A percentile compares a stretch with the other conserved stretches of the same genome.
These are phyloP conservation scores for Citrus glauca DNA, from an alignment of 345 rosid species.

Conservation along the genomic window DNA sequence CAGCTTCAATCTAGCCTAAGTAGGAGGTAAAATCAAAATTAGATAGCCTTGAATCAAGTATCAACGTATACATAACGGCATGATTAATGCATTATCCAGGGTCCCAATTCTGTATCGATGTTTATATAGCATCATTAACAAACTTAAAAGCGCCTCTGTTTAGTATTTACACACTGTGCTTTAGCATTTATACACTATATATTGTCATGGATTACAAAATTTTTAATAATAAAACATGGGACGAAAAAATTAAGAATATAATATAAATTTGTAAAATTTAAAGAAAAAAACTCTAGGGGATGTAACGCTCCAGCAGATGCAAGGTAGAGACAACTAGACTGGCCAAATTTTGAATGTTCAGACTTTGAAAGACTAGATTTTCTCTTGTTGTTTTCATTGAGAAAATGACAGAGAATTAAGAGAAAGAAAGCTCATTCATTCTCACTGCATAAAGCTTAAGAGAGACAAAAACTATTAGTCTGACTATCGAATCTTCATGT, in stretches of 20 bases:
- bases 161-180: background rate
- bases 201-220: background rate
- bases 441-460: conserved; percentile 40
- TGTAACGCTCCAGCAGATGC: too few relatives aligned
- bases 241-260: background rate
- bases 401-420: conserved; percentile 23
- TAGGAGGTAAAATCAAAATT: background rate
- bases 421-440: conserved; percentile 40
- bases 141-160: background rate
- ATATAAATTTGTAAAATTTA: too few relatives aligned
- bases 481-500: conserved; percentile 51
- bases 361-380: too few relatives aligned
- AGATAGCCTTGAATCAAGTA: background rate
- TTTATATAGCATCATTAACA: background rate
- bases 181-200: background rate
- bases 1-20: conserved; percentile 8
- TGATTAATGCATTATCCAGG: too few relatives aligned
- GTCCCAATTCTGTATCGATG: background rate
- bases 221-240: background rate
- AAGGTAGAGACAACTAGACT: too few relatives aligned
- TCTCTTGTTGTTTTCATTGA: conserved; percentile 15
- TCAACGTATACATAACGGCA: background rate
- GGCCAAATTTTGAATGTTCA: too few relatives aligned
- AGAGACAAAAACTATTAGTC: conserved; percentile 28
- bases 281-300: too few relatives aligned